Conservation (phyloP, 23 red algal genomes). For the Cyanidiococcus yangmingshanensis region DNA sequence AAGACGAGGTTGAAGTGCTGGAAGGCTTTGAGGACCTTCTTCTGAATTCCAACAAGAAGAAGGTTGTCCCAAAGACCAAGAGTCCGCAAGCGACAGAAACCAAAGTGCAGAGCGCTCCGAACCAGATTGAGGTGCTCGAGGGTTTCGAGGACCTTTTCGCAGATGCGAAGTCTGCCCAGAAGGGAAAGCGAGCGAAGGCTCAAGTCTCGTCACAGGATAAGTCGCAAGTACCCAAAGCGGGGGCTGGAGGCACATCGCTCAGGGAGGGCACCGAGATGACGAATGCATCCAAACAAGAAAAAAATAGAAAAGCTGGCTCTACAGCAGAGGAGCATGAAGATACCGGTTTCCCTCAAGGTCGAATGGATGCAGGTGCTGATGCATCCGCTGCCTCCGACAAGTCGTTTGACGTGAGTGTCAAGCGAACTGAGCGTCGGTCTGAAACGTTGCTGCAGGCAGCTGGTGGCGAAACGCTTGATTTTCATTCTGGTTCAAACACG, state of each 20-base stretch:
- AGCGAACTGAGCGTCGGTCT: too few relatives aligned
- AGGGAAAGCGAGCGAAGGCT: neutral
- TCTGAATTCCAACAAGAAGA: neutral
- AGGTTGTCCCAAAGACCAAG: neutral
- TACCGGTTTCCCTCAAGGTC: neutral
- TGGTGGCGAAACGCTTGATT: neutral
- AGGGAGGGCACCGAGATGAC: neutral
- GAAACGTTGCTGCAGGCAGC: neutral
- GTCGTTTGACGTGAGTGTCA: neutral
- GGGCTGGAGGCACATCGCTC: neutral
- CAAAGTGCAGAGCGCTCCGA: neutral
- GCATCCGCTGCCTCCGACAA: neutral
- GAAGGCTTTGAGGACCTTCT: constrained; percentile 16
- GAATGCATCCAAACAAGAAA: neutral
- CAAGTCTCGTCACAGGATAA: neutral
- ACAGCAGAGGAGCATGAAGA: neutral
- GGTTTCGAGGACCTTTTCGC: constrained; percentile 8
- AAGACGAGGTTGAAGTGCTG: constrained; percentile 6
- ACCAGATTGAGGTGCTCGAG: neutral
- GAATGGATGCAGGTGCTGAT: neutral
- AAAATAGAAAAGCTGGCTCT: neutral
- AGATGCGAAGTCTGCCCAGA: neutral
- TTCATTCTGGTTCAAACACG: neutral
- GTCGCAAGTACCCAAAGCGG: neutral
- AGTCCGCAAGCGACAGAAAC: neutral